phyloP scores from a whole-genome alignment of 345 rosid genomes.

The Gossypium bickii region DNA sequence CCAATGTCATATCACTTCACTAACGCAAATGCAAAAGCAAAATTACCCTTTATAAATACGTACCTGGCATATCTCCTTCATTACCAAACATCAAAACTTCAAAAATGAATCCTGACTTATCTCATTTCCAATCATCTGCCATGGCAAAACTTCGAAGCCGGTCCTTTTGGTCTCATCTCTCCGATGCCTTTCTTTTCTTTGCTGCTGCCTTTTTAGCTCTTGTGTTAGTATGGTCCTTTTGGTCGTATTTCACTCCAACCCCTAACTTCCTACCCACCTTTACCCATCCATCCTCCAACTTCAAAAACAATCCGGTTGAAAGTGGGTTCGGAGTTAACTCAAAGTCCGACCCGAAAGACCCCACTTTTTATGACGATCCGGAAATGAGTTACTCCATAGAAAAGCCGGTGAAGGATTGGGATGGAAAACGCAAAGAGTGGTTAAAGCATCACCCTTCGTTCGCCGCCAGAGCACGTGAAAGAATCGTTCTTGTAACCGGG shows the following conservation, averaged over 20 bases:
- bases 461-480: constrained; percentile 47
- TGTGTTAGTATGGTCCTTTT: constrained; percentile 62
- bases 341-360: constrained; percentile 47
- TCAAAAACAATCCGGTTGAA: background rate
- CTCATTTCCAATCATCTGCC: constrained; percentile 18
- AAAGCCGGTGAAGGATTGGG: constrained; percentile 60
- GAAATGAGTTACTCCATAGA: constrained; percentile 57
- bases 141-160: constrained; percentile 46
- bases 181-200: constrained; percentile 49
- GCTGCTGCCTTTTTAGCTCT: constrained; percentile 58
- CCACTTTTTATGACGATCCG: constrained; percentile 73
- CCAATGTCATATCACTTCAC: no score
- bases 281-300: background rate
- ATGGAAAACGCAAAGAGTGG: constrained; percentile 72
- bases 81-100: no score
- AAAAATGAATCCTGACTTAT: constrained; percentile 14
- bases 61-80: no score
- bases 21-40: no score
- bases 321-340: constrained; percentile 29
- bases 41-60: no score
- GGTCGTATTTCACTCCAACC: constrained; percentile 38
- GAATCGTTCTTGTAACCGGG: constrained; percentile 73
- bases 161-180: constrained; percentile 23
- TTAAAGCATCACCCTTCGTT: constrained; percentile 65
- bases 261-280: constrained; percentile 17